Evolutionary conservation across 192 early-diverging fungal species (phyloP), one percentile per base, ranked within the genome.

Genomic region (Coemansia sp.): DNA sequence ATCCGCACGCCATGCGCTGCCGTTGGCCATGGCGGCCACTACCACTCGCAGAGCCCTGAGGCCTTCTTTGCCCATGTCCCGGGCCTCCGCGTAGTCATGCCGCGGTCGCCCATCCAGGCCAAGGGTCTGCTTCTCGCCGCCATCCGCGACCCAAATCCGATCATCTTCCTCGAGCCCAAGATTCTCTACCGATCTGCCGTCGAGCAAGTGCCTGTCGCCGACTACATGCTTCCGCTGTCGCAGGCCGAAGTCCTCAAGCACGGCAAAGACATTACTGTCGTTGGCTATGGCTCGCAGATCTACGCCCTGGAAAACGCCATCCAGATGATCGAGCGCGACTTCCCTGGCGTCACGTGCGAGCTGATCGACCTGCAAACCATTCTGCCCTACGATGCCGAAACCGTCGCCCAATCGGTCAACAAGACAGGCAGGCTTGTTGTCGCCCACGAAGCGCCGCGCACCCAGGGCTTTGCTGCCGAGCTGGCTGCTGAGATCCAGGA

Each of bases 151-250:
- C 87, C 85, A 48, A 98, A 98, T 78, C 97, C 97, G 7, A 89
- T 92, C n/a, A 76, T 98, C 10, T 93, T 98, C 69, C 91, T 97
- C 76, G 97, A 98, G 81, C 97, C 97, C 71, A 98, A 98, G 85
- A 91, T 93, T 57, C 85, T 98, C 21, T 98, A 98, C 81, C 92
- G 97, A 41, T 88, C 93, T 44, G 93, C 97, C 11, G 95, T 95
- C 26, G 97, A 98, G 76, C 90, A 95, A 68, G 95, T 98, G 6
- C 97, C 97, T 24, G 86, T 91, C 5, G 94, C 87, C 26, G 95
- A 98, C 71, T 98, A 93, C 75, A 90, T 86, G 72, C 83, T 98
- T 41, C 95, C 97, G 12, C 65, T 98, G 10, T 91, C 92, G 34
- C 94, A 93, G 79, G 97, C 97, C 5, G 95, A 98, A 75, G 76